Evolutionary conservation across 2,329 filamentous ascomycete genomes (phyloP).

Genomic region (Aureobasidium leucospermi): DNA sequence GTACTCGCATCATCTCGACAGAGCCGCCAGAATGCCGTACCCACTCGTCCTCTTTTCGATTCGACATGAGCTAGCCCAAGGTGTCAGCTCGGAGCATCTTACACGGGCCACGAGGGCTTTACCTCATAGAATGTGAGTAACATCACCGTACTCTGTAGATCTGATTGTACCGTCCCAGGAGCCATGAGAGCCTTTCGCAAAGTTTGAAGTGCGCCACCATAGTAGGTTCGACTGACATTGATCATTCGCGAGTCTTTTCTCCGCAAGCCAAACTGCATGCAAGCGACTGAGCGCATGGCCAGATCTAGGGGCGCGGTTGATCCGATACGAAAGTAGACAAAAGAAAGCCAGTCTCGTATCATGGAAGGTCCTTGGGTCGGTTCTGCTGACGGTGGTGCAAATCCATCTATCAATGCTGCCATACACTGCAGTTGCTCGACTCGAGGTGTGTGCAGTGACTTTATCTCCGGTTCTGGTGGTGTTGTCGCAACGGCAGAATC

Average conservation of each 20-base stretch:
- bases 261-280: slow-evolving; percentile 1
- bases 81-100: not conserved
- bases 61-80: not conserved
- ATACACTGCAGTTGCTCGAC: slow-evolving; percentile 4
- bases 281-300: slow-evolving; percentile 11
- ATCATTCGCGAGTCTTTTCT: not conserved
- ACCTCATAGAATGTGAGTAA: slow-evolving; percentile 12
- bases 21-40: slow-evolving; percentile 8
- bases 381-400: not conserved
- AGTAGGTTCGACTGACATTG: not conserved
- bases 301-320: not conserved
- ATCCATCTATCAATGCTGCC: slow-evolving; percentile 7
- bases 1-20: slow-evolving; percentile 5
- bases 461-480: not conserved
- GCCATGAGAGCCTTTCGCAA: slow-evolving; percentile 5
- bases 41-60: slow-evolving; percentile 10
- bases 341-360: slow-evolving; percentile 5
- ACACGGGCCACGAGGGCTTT: not conserved
- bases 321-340: slow-evolving; percentile 1
- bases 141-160: slow-evolving; percentile 11
- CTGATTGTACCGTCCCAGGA: not conserved
- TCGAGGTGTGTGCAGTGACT: not conserved
- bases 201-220: slow-evolving; percentile 1
- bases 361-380: not conserved
- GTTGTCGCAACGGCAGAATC: not conserved